Percentiles rank a stretch among this genome's conserved stretches.
Conservation (phyloP, 257 asterid genomes). For the Solanum commersonii region DNA sequence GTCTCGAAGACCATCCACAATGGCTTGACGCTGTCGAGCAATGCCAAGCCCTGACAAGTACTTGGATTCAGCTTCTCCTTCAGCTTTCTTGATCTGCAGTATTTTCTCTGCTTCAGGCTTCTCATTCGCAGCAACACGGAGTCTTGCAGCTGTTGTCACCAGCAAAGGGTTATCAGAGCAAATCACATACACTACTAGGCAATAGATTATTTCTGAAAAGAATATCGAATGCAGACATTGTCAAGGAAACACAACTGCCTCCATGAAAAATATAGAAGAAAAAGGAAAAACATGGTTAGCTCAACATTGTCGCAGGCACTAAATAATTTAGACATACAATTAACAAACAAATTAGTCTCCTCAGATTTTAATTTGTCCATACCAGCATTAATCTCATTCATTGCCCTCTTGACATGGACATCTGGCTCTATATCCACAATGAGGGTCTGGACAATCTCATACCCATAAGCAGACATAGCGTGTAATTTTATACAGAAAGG, state of each 20-base stretch:
- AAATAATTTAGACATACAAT: neutral
- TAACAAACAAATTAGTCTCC: neutral
- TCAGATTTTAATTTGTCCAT: neutral
- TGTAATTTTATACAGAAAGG: neutral
- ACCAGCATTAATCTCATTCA: constrained; percentile 40
- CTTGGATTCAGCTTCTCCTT: constrained; percentile 36
- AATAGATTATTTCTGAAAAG: neutral
- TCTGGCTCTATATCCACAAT: constrained; percentile 38
- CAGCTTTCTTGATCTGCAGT: constrained; percentile 33
- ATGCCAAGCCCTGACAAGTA: constrained; percentile 32
- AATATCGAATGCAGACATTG: neutral
- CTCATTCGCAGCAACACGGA: constrained; percentile 36
- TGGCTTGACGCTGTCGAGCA: constrained; percentile 38
- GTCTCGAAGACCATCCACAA: constrained; percentile 29
- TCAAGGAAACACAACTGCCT: neutral
- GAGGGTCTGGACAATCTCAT: constrained; percentile 29
- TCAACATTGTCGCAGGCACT: neutral
- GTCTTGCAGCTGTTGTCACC: constrained; percentile 28
- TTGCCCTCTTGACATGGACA: constrained; percentile 24
- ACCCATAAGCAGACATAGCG: constrained; percentile 30
- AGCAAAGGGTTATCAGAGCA: neutral
- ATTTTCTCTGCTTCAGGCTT: constrained; percentile 40
- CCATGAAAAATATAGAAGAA: neutral
- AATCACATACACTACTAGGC: neutral
- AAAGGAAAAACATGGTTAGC: neutral